Conservation (phyloP, 1,284 basidiomycete genomes). For the Rhodotorula sp. region DNA sequence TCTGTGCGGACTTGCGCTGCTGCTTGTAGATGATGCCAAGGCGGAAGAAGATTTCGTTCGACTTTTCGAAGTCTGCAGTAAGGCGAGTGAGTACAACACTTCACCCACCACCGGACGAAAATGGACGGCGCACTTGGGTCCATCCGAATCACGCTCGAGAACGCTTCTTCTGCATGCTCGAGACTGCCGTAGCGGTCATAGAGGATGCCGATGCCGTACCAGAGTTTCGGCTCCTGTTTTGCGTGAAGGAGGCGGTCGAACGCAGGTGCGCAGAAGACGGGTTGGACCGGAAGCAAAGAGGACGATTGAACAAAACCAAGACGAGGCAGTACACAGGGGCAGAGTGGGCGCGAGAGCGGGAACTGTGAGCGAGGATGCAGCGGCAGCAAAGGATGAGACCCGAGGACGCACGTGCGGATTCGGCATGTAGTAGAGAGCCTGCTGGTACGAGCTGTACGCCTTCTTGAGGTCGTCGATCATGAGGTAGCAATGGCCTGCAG, state of each 20-base stretch:
- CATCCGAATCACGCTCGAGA: conserved; percentile 93
- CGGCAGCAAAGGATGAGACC: neutral
- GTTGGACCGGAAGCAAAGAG: neutral
- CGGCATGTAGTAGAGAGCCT: conserved; percentile 91
- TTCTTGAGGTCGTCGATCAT: conserved; percentile 99
- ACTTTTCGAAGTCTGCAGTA: conserved; percentile 89
- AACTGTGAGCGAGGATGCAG: too few species aligned
- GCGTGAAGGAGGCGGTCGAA: neutral
- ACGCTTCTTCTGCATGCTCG: conserved; percentile 98
- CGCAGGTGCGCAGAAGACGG: neutral
- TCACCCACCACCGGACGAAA: neutral
- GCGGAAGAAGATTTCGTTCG: conserved; percentile 97
- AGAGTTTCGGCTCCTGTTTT: conserved; percentile 92
- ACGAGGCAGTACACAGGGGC: conserved; percentile 29
- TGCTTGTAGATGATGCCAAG: conserved; percentile 99
- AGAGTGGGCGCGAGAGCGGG: too few species aligned
- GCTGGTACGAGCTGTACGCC: conserved; percentile 98
- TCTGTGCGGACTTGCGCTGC: conserved; percentile 85
- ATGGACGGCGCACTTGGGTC: conserved; percentile 70
- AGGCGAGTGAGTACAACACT: too few species aligned
- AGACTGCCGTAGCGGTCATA: conserved; percentile 98
- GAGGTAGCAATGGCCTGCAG: conserved; percentile 83
- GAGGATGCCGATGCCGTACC: conserved; percentile 99
- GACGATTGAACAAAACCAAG: neutral
- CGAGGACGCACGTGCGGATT: conserved; percentile 74